A percentile compares a stretch with the other conserved stretches of the same genome.
Evolutionary conservation across 1,284 basidiomycete species (phyloP).

Genomic region (Inonotus obliquus): DNA sequence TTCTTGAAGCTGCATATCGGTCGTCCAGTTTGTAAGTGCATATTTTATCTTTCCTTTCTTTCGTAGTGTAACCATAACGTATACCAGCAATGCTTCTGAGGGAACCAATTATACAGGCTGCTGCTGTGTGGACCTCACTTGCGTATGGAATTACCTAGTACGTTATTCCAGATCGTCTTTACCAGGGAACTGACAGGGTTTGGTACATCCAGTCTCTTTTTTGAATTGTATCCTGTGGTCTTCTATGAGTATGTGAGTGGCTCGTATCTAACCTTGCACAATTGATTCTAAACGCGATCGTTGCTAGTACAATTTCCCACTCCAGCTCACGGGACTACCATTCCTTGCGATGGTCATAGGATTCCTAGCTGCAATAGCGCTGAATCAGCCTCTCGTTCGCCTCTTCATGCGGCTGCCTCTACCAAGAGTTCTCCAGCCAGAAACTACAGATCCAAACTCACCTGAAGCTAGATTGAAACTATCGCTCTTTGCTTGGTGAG

Average conservation of each 20-base stretch:
- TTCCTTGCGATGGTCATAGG: constrained; percentile 23
- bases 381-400: constrained; percentile 15
- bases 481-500: constrained; percentile 20
- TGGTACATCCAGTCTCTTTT: constrained; percentile 23
- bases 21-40: constrained; percentile 24
- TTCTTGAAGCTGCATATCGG: constrained; percentile 23
- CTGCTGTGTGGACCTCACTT: constrained; percentile 26
- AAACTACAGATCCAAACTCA: not conserved
- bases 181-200: constrained; percentile 1
- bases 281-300: no score
- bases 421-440: constrained; percentile 21
- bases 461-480: constrained; percentile 22
- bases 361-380: constrained; percentile 10
- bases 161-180: constrained; percentile 2
- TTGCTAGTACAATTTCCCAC: constrained; percentile 24
- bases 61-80: not conserved
- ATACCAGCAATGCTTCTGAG: constrained; percentile 24
- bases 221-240: constrained; percentile 28
- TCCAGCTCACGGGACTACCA: constrained; percentile 23
- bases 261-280: not conserved
- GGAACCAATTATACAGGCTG: constrained; percentile 27
- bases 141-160: constrained; percentile 30
- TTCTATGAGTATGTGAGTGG: constrained; percentile 22
- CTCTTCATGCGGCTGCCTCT: constrained; percentile 15
- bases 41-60: not conserved